These are phyloP conservation scores for Xylaria digitata DNA, from an alignment of 2,329 filamentous ascomycete species.

Conservation along the genomic window DNA sequence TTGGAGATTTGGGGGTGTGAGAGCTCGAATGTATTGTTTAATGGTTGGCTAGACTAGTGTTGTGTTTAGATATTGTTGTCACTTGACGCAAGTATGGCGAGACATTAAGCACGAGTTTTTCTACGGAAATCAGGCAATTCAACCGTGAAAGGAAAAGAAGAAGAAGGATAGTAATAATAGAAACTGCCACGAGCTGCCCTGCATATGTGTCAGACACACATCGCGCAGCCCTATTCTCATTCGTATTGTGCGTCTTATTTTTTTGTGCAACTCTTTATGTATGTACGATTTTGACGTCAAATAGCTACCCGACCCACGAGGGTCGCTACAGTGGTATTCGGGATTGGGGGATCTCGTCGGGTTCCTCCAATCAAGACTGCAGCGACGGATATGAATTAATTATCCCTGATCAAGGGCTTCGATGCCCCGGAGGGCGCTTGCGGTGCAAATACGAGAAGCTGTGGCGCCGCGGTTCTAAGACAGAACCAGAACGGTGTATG, in stretches of 20 bases:
- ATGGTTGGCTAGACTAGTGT: background rate
- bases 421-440: background rate
- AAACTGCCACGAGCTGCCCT: constrained; percentile 18
- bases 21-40: constrained; percentile 15
- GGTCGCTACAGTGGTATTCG: constrained; percentile 7
- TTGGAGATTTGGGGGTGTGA: background rate
- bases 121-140: background rate
- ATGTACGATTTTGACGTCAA: background rate
- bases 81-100: constrained; percentile 8
- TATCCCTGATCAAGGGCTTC: constrained; percentile 13
- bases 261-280: background rate
- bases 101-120: background rate
- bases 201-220: constrained; percentile 6
- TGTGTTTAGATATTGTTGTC: constrained; percentile 1
- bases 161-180: background rate
- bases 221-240: constrained; percentile 17
- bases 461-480: constrained; percentile 18
- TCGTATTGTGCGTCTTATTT: constrained; percentile 14
- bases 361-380: constrained; percentile 10
- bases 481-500: constrained; percentile 1
- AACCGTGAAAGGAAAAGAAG: background rate
- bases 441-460: constrained; percentile 31
- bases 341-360: constrained; percentile 2
- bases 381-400: background rate
- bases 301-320: constrained; percentile 7